Base-by-base conservation (phyloP, 2,329 filamentous ascomycete species). In the Thyridium curvatum region DNA sequence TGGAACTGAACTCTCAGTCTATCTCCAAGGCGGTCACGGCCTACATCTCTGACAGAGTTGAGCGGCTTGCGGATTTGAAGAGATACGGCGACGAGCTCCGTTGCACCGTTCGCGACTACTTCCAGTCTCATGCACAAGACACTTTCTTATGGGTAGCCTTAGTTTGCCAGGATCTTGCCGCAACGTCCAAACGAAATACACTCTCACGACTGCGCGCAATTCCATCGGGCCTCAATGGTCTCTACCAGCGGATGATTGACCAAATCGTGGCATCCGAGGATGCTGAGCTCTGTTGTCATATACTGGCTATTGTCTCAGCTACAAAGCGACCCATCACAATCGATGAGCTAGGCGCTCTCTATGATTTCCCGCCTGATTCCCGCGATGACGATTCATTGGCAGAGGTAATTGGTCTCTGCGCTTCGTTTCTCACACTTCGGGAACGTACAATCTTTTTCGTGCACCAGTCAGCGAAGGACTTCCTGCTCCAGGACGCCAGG, bases 61-160 rank as follows among this genome's bases (percentile, higher is more conserved):
- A 18, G 3, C 4, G 53, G 4, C 41, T 69, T n/a, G 42, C 52
- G 9, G 5, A 34, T 3, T 15, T 32, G 32, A 60, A 59, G 13
- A 39, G 43, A 16, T 60, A 61, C 37, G 42, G 50, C 31, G 8
- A 31, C 3, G 30, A 43, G 10, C 47, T 43, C 8, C 28, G 40
- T 35, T 18, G 46, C 8, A 35, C 32, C 12, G 45, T 60, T 10
- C 34, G 42, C 8, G 12, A 41, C n/a, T 38, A 58, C 42, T 39
- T 64, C 8, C 29, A 28, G 1, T 38, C 32, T 13, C 60, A 67
- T 16, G 58, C 62, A 9, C 42, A 60, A 18, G 56, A 50, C n/a
- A 70, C 64, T 1, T 68, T 68, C 38, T 60, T 71, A 21, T 69
- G 62, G 65, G 65, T 66, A 16, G 57, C 64, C 14, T 53, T 68